phyloP scores from a whole-genome alignment of 768 basidiomycete species.

The Russula emetica region DNA sequence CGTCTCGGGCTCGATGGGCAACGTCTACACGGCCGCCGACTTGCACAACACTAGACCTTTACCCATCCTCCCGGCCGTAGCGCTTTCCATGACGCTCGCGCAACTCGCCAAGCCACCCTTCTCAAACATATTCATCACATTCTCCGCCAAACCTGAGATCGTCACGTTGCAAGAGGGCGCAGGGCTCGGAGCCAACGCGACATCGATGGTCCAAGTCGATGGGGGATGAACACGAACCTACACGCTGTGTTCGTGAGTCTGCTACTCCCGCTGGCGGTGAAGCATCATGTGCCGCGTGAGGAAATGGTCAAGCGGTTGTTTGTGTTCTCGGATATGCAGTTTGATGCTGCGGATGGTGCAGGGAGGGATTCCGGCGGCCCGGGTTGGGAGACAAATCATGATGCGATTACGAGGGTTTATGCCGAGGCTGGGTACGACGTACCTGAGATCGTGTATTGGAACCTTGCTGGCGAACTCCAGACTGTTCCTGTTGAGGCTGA shows the following conservation, averaged over 20 bases:
- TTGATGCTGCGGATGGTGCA: slow-evolving; percentile 41
- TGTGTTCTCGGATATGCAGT: slow-evolving; percentile 79
- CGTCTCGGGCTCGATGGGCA: slow-evolving; percentile 71
- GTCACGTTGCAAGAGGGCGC: slow-evolving; percentile 44
- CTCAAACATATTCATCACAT: slow-evolving; percentile 62
- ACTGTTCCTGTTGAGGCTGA: slow-evolving; percentile 50
- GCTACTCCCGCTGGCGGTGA: slow-evolving; percentile 55
- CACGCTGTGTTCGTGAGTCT: slow-evolving; percentile 58
- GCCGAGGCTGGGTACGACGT: slow-evolving; percentile 61
- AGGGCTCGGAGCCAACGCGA: slow-evolving; percentile 39
- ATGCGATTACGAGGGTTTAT: slow-evolving; percentile 52
- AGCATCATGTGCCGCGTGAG: slow-evolving; percentile 53
- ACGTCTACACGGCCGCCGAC: slow-evolving; percentile 11
- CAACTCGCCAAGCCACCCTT: slow-evolving; percentile 62
- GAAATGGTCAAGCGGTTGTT: slow-evolving; percentile 76
- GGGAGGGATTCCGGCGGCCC: not conserved
- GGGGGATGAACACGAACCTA: slow-evolving; percentile 61
- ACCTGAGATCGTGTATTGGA: slow-evolving; percentile 73
- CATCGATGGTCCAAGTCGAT: slow-evolving; percentile 38
- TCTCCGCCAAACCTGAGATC: slow-evolving; percentile 50
- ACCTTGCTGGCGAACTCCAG: slow-evolving; percentile 39
- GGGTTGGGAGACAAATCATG: slow-evolving; percentile 67
- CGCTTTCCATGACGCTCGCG: slow-evolving; percentile 57
- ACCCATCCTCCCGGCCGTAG: slow-evolving; percentile 60
- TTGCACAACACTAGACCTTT: not conserved